These are phyloP conservation scores for Nigrospora osmanthi DNA, from an alignment of 2,329 filamentous ascomycete species.

Conservation along the genomic window DNA sequence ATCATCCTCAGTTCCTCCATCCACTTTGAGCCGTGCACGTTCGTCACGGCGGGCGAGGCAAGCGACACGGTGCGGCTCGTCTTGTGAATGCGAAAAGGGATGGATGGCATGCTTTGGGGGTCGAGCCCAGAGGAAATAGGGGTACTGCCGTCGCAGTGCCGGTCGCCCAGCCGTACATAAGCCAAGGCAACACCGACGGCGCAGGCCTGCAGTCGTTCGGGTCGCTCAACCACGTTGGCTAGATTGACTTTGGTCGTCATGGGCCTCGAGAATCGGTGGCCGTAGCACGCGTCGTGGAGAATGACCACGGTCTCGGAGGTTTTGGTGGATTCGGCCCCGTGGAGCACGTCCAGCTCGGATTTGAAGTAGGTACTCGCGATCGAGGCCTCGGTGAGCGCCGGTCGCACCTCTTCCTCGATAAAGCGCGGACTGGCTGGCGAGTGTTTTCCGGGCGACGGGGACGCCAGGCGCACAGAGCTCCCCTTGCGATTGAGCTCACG, in stretches of 20 bases:
- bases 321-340: slow-evolving; percentile 31
- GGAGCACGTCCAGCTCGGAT: slow-evolving; percentile 59
- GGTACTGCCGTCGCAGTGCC: slow-evolving; percentile 64
- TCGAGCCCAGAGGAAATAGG: slow-evolving; percentile 58
- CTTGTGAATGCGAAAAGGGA: slow-evolving; percentile 80
- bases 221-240: slow-evolving; percentile 81
- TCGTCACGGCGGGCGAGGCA: slow-evolving; percentile 69
- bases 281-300: slow-evolving; percentile 89
- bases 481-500: slow-evolving; percentile 31
- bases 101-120: slow-evolving; percentile 43
- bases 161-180: slow-evolving; percentile 81
- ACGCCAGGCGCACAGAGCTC: slow-evolving; percentile 36
- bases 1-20: slow-evolving; percentile 85
- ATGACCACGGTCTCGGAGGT: slow-evolving; percentile 67
- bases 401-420: slow-evolving; percentile 27
- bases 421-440: slow-evolving; percentile 9
- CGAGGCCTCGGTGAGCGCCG: slow-evolving; percentile 38
- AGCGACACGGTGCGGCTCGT: slow-evolving; percentile 66
- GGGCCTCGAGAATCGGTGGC: slow-evolving; percentile 82
- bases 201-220: slow-evolving; percentile 80
- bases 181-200: slow-evolving; percentile 77
- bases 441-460: slow-evolving; percentile 27
- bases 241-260: slow-evolving; percentile 65
- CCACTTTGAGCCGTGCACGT: slow-evolving; percentile 87
- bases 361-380: slow-evolving; percentile 63